Evolutionary conservation across 495 filamentous ascomycete genomes (phyloP), one percentile per base, ranked within the genome.

Genomic region (Penicillium malachiteum): DNA sequence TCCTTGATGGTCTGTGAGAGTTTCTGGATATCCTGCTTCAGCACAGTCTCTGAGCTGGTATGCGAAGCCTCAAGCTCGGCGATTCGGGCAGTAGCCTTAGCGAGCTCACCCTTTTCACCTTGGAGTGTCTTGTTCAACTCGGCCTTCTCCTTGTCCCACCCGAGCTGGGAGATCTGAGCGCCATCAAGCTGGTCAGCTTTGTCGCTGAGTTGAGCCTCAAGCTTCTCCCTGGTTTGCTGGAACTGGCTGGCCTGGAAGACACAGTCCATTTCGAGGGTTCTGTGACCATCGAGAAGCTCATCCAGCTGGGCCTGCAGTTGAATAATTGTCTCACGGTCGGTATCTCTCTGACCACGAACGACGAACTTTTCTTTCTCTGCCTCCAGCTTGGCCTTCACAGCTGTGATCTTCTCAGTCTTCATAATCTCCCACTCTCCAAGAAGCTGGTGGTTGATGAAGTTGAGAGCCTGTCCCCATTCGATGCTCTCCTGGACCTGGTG

Each of bases 371-470:
- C 14, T 37, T 10, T 48, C 46, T 48, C 46, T 33, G 32, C n/a
- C 2, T 48, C 31, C 2, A 48, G 46, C 7, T 10, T 14, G 2
- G 7, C 11, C 14, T 21, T 7, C n/a, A 48, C 10, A 11, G 31
- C 12, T 0, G 9, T 10, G 16, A 35, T 37, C 46, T 48, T 37
- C 32, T 48, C 46, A 2, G 17, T 31, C 16, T 34, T 16, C 46
- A 48, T 48, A 14, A 17, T 8, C 32, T 17, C 35, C 46, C 46
- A 48, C 32, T 48, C 46, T 16, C 46, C 32, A 7, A 48, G 32
- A 34, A 48, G 34, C 12, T 37, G 32, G 14, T 48, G 46, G n/a
- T 48, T 34, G 31, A 48, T 48, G 31, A 48, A 13, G 46, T 48
- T 48, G 31, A 37, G 32, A 11, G 46, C 31, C 12, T 48, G 46